Percentiles rank a stretch among this genome's conserved stretches.
Evolutionary conservation across 179 eudicot genomes (phyloP).

Genomic region (Vitellaria paradoxa): DNA sequence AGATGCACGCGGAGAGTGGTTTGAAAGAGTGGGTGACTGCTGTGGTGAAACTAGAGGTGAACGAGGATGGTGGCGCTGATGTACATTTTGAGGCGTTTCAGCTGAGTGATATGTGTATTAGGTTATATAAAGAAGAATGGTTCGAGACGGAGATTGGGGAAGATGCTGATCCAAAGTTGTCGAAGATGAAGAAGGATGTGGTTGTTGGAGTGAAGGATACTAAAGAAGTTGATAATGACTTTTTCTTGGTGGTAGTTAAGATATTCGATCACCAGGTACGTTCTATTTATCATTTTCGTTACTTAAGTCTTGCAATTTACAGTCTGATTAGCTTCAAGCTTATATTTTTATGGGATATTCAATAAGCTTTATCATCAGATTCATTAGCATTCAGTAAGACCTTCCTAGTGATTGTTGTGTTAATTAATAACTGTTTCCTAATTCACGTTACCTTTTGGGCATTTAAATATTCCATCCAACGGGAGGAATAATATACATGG

Average conservation of each 20-base stretch:
- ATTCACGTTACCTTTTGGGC: too few species aligned
- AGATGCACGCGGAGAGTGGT: conserved; percentile 71
- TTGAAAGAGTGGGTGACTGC: conserved; percentile 98
- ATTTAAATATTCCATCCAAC: too few species aligned
- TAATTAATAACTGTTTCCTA: background rate
- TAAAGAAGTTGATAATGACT: conserved; percentile 85
- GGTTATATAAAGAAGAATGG: conserved; percentile 90
- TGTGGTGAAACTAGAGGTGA: conserved; percentile 82
- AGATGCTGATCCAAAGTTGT: conserved; percentile 72
- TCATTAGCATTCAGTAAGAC: too few species aligned
- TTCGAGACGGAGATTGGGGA: conserved; percentile 57
- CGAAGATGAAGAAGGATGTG: conserved; percentile 75
- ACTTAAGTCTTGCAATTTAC: background rate
- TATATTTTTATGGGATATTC: background rate
- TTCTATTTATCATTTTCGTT: background rate
- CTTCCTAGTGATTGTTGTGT: background rate
- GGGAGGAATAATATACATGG: too few species aligned
- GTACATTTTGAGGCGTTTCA: conserved; percentile 98
- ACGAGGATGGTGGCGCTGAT: conserved; percentile 81
- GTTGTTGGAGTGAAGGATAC: conserved; percentile 95
- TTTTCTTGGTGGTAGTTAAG: conserved; percentile 89
- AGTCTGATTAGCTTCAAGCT: background rate
- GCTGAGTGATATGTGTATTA: conserved; percentile 92
- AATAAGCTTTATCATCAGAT: background rate
- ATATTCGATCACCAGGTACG: conserved; percentile 85